Percentiles rank a stretch among this genome's conserved stretches.
Conservation (phyloP, 1,284 basidiomycete species). For the Farysia itapuensis region DNA sequence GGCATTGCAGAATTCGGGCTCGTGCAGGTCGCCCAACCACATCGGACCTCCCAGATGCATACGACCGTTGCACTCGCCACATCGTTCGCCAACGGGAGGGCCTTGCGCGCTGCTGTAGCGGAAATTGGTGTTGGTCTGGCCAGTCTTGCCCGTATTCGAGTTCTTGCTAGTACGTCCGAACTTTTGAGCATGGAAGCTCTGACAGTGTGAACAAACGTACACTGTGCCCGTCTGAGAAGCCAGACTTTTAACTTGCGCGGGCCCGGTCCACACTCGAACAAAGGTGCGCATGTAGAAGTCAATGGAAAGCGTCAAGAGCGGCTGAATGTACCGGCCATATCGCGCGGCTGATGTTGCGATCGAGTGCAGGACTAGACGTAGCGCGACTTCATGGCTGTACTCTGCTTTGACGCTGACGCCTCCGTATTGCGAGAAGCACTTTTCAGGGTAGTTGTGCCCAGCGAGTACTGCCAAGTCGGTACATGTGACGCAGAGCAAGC, state of each 20-base stretch:
- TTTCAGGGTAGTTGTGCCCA: slow-evolving; percentile 92
- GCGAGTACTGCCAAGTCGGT: slow-evolving; percentile 93
- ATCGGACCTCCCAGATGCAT: slow-evolving; percentile 78
- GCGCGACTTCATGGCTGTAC: slow-evolving; percentile 72
- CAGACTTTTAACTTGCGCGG: slow-evolving; percentile 83
- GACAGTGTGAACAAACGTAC: slow-evolving; percentile 51
- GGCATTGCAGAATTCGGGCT: slow-evolving; percentile 72
- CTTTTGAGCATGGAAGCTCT: slow-evolving; percentile 41
- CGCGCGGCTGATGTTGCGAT: slow-evolving; percentile 82
- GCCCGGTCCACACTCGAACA: slow-evolving; percentile 74
- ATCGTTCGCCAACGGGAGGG: slow-evolving; percentile 70
- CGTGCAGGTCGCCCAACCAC: slow-evolving; percentile 90
- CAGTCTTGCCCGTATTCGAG: slow-evolving; percentile 35
- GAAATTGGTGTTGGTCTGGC: slow-evolving; percentile 49
- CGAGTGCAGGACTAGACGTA: slow-evolving; percentile 79
- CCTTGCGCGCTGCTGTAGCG: slow-evolving; percentile 71
- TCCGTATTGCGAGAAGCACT: slow-evolving; percentile 68
- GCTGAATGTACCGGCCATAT: slow-evolving; percentile 89
- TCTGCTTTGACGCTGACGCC: slow-evolving; percentile 88
- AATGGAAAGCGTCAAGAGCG: slow-evolving; percentile 88
- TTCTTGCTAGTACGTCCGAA: slow-evolving; percentile 41
- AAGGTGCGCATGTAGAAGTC: slow-evolving; percentile 97
- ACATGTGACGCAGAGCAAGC: slow-evolving; percentile 91
- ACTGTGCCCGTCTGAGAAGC: slow-evolving; percentile 55
- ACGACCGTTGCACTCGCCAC: slow-evolving; percentile 73